A percentile compares a stretch with the other conserved stretches of the same genome.
phyloP scores from a whole-genome alignment of 2,329 filamentous ascomycete species.

The Aspergillus arachidicola region DNA sequence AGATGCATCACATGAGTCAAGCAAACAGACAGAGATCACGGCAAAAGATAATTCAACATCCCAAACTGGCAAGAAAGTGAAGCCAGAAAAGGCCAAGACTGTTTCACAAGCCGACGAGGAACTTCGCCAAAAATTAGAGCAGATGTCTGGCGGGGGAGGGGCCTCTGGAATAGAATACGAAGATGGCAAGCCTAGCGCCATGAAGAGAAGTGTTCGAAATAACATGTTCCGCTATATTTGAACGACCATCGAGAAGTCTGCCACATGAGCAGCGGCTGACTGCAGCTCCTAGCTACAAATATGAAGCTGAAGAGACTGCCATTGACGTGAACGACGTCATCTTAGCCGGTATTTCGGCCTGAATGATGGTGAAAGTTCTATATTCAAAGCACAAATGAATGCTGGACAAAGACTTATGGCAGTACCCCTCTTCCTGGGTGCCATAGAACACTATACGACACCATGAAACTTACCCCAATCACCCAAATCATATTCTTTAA shows the following conservation, averaged over 20 bases:
- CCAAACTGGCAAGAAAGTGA: conserved; percentile 12
- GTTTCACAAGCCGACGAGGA: conserved; percentile 68
- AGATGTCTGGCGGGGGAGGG: conserved; percentile 69
- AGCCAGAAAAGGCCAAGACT: conserved; percentile 53
- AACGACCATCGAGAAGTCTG: conserved; percentile 5
- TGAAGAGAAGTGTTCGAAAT: conserved; percentile 73
- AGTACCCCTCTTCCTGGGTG: background rate
- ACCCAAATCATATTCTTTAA: too few relatives aligned
- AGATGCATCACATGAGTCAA: background rate
- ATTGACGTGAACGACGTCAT: background rate
- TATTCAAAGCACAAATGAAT: background rate
- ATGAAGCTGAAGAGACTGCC: background rate
- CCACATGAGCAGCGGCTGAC: background rate
- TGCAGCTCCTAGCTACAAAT: background rate
- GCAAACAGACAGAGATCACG: background rate
- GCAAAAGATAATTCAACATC: conserved; percentile 6
- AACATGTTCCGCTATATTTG: conserved; percentile 76
- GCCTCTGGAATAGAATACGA: conserved; percentile 74
- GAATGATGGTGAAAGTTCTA: background rate
- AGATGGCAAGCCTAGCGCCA: conserved; percentile 69
- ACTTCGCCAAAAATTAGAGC: conserved; percentile 65
- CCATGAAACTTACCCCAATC: background rate
- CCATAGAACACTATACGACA: background rate
- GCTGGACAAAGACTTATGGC: background rate
- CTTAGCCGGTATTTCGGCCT: background rate